phyloP scores from a whole-genome alignment of 2,329 filamentous ascomycete genomes.

The Phialophora tarda region DNA sequence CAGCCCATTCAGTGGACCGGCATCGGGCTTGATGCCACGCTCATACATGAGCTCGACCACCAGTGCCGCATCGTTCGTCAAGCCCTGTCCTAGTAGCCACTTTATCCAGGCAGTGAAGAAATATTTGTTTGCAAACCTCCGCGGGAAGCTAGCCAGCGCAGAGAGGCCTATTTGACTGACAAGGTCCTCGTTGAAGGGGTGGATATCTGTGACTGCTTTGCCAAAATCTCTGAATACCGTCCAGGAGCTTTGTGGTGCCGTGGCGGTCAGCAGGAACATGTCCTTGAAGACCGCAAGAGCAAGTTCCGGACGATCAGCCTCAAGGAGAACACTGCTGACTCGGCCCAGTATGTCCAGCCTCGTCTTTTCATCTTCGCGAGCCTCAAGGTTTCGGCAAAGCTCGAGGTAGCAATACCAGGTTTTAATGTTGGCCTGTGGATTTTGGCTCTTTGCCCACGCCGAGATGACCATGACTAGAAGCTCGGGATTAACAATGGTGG shows the following conservation, averaged over 20 bases:
- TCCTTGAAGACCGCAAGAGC: slow-evolving; percentile 82
- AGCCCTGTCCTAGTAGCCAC: slow-evolving; percentile 73
- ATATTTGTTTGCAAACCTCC: slow-evolving; percentile 70
- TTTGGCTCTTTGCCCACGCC: slow-evolving; percentile 63
- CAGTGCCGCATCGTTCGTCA: slow-evolving; percentile 71
- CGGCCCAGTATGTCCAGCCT: slow-evolving; percentile 78
- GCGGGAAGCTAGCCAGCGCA: slow-evolving; percentile 59
- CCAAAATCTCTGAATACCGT: slow-evolving; percentile 47
- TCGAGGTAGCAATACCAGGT: slow-evolving; percentile 72
- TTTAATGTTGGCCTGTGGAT: slow-evolving; percentile 57
- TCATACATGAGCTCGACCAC: slow-evolving; percentile 78
- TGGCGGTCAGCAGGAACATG: slow-evolving; percentile 74
- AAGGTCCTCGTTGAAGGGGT: slow-evolving; percentile 47
- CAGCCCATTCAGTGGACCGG: slow-evolving; percentile 80
- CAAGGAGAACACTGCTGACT: slow-evolving; percentile 72
- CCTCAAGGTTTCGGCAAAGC: slow-evolving; percentile 54
- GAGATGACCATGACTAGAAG: slow-evolving; percentile 69
- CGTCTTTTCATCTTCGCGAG: slow-evolving; percentile 45
- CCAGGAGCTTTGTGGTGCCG: slow-evolving; percentile 51
- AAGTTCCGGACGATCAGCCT: slow-evolving; percentile 66
- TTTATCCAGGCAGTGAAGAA: slow-evolving; percentile 91
- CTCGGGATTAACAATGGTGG: slow-evolving; percentile 36
- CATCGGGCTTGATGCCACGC: slow-evolving; percentile 69
- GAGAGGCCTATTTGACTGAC: slow-evolving; percentile 57
- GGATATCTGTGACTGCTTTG: slow-evolving; percentile 15